Evolutionary conservation across 2,329 filamentous ascomycete genomes (phyloP), one percentile per base, ranked within the genome.

Genomic region (Fusarium ambrosium): DNA sequence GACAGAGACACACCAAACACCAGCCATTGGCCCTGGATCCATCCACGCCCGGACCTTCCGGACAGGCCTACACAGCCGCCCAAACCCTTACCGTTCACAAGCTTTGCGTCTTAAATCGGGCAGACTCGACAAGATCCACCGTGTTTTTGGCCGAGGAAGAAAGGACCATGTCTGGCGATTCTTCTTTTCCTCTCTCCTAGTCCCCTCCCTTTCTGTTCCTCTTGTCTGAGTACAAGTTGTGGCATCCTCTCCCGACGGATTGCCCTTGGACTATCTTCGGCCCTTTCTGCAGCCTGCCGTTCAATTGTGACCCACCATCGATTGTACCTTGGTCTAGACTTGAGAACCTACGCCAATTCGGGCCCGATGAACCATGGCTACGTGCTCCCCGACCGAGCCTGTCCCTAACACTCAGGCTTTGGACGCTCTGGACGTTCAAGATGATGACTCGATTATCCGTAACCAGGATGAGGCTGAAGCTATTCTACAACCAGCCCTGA

Each of bases 401-500:
- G 39, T 61, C 24, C 56, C 63, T 37, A 53, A 61, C 62, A 51
- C 63, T 13, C 59, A 48, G 34, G 61, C 41, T 53, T 58, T 63
- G 24, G 71, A 73, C 29, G 34, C 64, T 18, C 62, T 66, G n/a
- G 75, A 73, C 16, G 29, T 64, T 16, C 63, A 66, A 29, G 75
- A 77, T 39, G 75, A 69, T 22, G 70, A 73, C 36, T 77, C 73
- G n/a, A 77, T 79, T 20, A 75, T 81, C 29, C 79, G 78, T 60
- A 86, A 88, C 55, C 84, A 88, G 66, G 89, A 91, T 76, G 89
- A 89, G 73, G 90, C 88, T 6, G 88, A 90, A 73, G 89, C 89
- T 9, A 86, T 91, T 55, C 85, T 92, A 60, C 89, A 90, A 78
- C 89, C 89, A 3, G 85, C 89, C 27, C 86, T 92, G 72, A 91